Evolutionary conservation across 139 green algal species (phyloP).

Genomic region (Coccomyxa sp.): DNA sequence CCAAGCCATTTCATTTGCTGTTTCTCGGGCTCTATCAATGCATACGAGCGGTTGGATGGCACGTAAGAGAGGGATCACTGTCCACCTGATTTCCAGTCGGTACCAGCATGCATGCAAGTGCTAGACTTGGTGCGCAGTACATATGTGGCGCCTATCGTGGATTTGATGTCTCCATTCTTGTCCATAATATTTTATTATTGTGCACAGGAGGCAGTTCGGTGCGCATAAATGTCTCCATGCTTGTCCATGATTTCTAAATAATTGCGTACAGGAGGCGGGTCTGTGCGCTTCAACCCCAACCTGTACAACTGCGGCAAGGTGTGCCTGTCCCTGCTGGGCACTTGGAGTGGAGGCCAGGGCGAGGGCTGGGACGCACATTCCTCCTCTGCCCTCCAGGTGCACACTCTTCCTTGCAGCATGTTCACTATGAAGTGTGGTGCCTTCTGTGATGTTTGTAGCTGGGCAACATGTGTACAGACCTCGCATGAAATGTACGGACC

Average conservation of each 20-base stretch:
- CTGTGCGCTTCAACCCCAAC: constrained; percentile 48
- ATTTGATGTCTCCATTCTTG: no score
- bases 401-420: not conserved
- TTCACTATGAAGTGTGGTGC: no score
- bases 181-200: no score
- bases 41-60: not conserved
- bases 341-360: constrained; percentile 42
- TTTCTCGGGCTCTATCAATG: not conserved
- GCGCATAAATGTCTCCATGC: not conserved
- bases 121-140: no score
- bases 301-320: constrained; percentile 66
- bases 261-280: not conserved
- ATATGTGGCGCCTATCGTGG: no score
- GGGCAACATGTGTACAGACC: no score
- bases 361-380: constrained; percentile 42
- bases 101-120: no score
- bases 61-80: not conserved
- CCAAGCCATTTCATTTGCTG: not conserved
- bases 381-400: constrained; percentile 62
- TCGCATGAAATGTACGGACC: no score
- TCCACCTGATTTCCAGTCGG: no score
- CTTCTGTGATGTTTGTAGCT: no score
- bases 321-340: constrained; percentile 67
- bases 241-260: no score
- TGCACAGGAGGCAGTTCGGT: not conserved